Percentiles rank a stretch among this genome's conserved stretches.
phyloP scores from a whole-genome alignment of 805 yeast species.

The Ogataea pilisensis region DNA sequence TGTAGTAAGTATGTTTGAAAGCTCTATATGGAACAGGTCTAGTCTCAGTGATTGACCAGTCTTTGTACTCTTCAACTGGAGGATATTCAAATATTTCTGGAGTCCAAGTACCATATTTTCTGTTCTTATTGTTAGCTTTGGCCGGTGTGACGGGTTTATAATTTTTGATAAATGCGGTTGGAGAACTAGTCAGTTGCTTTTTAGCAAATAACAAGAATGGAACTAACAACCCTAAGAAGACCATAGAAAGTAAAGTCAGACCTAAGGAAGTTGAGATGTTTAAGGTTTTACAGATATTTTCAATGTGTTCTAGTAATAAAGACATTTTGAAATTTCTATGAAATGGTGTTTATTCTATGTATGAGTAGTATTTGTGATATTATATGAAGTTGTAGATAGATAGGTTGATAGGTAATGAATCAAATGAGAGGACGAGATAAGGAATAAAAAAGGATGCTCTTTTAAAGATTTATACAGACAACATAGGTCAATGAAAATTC shows the following conservation, averaged over 20 bases:
- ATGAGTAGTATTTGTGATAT: too few relatives aligned
- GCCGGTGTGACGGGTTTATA: constrained; percentile 31
- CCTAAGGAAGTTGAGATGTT: constrained; percentile 8
- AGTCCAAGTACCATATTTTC: constrained; percentile 49
- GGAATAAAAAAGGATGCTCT: too few relatives aligned
- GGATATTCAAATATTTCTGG: constrained; percentile 52
- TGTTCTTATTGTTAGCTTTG: constrained; percentile 39
- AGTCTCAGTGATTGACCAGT: constrained; percentile 49
- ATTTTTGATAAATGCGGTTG: constrained; percentile 10
- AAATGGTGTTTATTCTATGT: too few relatives aligned
- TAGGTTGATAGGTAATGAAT: too few relatives aligned
- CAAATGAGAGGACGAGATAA: too few relatives aligned
- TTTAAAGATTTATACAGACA: too few relatives aligned
- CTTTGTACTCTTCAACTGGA: constrained; percentile 39
- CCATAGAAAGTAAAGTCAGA: constrained; percentile 4
- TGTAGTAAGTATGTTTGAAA: constrained; percentile 57
- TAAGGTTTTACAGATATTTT: constrained; percentile 5
- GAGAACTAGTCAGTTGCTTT: constrained; percentile 1
- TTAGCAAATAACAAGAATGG: constrained; percentile 5
- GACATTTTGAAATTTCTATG: constrained; percentile 9
- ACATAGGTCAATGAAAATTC: too few relatives aligned
- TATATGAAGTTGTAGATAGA: too few relatives aligned
- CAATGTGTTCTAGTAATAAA: constrained; percentile 5
- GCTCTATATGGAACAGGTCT: constrained; percentile 62
- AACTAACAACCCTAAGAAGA: constrained; percentile 3